These are phyloP conservation scores for Lasiosphaeria miniovina DNA, from an alignment of 495 filamentous ascomycete species.

Conservation along the genomic window DNA sequence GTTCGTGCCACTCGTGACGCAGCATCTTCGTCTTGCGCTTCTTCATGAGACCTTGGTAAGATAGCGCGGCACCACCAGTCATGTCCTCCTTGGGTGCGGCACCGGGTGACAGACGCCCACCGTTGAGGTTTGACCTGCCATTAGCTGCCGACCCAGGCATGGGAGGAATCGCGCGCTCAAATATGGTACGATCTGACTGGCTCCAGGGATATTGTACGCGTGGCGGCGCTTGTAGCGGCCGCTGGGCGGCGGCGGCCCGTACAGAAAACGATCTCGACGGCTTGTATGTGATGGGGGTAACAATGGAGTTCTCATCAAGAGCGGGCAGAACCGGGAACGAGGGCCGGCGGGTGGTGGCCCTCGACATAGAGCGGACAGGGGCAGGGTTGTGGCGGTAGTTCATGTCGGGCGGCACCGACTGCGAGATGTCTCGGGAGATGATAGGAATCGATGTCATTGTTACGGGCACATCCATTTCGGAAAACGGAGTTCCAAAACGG, in stretches of 20 bases:
- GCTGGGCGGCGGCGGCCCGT: conserved; percentile 26
- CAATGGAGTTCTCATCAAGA: conserved; percentile 49
- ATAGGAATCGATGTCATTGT: conserved; percentile 69
- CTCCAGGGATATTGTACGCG: conserved; percentile 50
- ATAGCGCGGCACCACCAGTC: conserved; percentile 48
- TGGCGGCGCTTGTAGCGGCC: conserved; percentile 43
- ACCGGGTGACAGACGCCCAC: conserved; percentile 35
- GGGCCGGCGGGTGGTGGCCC: conserved; percentile 54
- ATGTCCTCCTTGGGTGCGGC: conserved; percentile 29
- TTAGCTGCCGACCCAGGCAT: conserved; percentile 20
- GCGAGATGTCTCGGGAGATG: conserved; percentile 67
- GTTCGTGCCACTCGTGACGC: conserved; percentile 89
- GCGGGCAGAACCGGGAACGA: conserved; percentile 56
- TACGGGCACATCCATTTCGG: conserved; percentile 85
- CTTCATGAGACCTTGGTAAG: conserved; percentile 84
- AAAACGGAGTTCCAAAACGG: conserved; percentile 75
- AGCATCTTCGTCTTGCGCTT: conserved; percentile 88
- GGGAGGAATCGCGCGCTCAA: conserved; percentile 38
- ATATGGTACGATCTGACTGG: conserved; percentile 34
- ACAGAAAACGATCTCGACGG: conserved; percentile 33
- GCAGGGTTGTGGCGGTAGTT: conserved; percentile 52
- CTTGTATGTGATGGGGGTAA: conserved; percentile 27
- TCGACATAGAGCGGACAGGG: conserved; percentile 49
- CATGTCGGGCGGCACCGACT: conserved; percentile 95
- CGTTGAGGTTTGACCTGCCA: conserved; percentile 40